Percentiles rank a stretch among this genome's conserved stretches.
Conservation (phyloP, 2,329 filamentous ascomycete species). For the Lachnellula subtilissima region DNA sequence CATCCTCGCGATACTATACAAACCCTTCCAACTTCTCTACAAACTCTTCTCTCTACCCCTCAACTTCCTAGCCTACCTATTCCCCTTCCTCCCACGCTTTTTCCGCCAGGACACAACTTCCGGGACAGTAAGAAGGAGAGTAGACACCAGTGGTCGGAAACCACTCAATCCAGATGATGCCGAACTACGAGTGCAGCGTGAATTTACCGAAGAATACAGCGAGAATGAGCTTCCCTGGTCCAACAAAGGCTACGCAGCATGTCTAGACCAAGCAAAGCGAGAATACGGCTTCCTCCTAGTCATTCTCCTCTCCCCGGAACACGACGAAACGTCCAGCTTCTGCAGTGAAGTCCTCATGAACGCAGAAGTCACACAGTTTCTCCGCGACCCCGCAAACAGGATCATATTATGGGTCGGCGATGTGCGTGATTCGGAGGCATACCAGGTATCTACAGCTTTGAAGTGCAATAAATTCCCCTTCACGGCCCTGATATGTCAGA, state of each 20-base stretch:
- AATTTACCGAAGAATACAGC: conserved; percentile 94
- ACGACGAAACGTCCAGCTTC: conserved; percentile 85
- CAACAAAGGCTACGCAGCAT: conserved; percentile 87
- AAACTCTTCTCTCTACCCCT: conserved; percentile 63
- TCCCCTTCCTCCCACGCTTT: conserved; percentile 72
- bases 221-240: conserved; percentile 67
- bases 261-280: conserved; percentile 82
- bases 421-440: conserved; percentile 88
- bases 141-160: conserved; percentile 64
- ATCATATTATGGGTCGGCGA: conserved; percentile 90
- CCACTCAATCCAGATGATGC: conserved; percentile 82
- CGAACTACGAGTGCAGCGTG: conserved; percentile 79
- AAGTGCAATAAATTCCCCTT: conserved; percentile 92
- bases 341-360: conserved; percentile 76
- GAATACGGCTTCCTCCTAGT: conserved; percentile 91
- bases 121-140: conserved; percentile 46
- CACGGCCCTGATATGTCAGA: conserved; percentile 78
- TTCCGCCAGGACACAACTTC: conserved; percentile 52
- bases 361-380: conserved; percentile 65
- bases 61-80: conserved; percentile 43
- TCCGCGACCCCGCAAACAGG: conserved; percentile 71
- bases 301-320: conserved; percentile 82
- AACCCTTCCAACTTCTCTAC: conserved; percentile 77
- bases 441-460: conserved; percentile 83
- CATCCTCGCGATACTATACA: conserved; percentile 70